Conservation (phyloP, 768 basidiomycete genomes). For the Amanita thiersii region DNA sequence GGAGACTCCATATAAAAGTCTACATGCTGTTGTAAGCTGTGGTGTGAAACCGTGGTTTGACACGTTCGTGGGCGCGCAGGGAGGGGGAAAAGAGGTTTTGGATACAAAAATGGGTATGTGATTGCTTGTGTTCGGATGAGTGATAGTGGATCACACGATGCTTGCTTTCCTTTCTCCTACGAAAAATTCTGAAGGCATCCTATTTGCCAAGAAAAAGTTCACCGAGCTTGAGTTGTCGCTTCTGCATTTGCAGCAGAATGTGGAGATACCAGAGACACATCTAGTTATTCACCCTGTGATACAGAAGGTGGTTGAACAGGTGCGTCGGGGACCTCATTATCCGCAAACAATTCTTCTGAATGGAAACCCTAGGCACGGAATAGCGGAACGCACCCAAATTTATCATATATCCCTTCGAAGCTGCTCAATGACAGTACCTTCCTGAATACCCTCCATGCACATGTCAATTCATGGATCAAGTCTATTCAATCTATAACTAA, state of each 20-base stretch:
- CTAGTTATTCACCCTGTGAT: constrained; percentile 88
- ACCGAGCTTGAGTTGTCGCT: constrained; percentile 94
- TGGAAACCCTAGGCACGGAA: constrained; percentile 44
- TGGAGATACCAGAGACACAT: constrained; percentile 96
- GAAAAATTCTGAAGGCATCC: constrained; percentile 57
- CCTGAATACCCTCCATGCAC: constrained; percentile 85
- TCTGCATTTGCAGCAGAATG: constrained; percentile 95
- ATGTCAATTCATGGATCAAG: constrained; percentile 98
- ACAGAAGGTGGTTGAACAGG: constrained; percentile 78
- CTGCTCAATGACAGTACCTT: constrained; percentile 83
- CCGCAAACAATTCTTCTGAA: no score
- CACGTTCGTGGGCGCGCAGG: constrained; percentile 86
- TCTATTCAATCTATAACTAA: constrained; percentile 96
- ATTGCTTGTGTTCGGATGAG: no score
- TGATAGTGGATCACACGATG: no score
- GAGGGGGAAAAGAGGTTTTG: constrained; percentile 54
- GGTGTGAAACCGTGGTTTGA: constrained; percentile 99
- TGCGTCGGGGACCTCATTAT: constrained; percentile 11
- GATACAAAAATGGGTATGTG: constrained; percentile 71
- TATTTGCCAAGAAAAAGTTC: constrained; percentile 99
- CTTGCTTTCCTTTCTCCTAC: no score
- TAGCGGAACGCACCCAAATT: constrained; percentile 55
- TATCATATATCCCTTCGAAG: constrained; percentile 65
- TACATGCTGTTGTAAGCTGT: constrained; percentile 90
- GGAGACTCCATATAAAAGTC: constrained; percentile 88